Evolutionary conservation across 495 filamentous ascomycete species (phyloP), one percentile per base, ranked within the genome.

Genomic region (Penicillium cataractarum): DNA sequence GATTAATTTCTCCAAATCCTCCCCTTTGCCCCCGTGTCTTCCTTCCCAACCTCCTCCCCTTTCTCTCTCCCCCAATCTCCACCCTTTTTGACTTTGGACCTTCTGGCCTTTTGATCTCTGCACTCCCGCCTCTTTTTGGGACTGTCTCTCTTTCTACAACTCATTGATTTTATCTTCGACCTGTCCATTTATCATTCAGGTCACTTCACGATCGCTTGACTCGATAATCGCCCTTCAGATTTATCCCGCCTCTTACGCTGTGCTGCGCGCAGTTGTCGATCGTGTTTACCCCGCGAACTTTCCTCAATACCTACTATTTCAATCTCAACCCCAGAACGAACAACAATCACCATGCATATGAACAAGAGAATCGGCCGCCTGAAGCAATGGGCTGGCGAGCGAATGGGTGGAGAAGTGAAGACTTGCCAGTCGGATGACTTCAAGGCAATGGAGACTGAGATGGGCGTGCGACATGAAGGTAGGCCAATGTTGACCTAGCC

Each of bases 311-410:
- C 27, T 19, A 12, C 13, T 17, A 32, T 54, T 52, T 6, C 27
- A 4, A 31, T 44, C 35, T 21, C 33, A 31, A 51, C n/a, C 19
- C 31, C 58, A 40, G 12, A 56, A 17, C 13, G 21, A 39, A 15
- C 42, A 31, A 35, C 12, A 7, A 64, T 50, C 75, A 83, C 37
- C 58, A 96, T 97, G 93, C 92, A 93, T 77, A 88, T 97, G 81
- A 94, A 93, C 79, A 94, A 96, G 84, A 97, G 96, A 75, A 86
- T 98, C 72, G 95, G 92, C 77, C 90, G 96, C 62, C 88, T 97
- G 80, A 96, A 95, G 83, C 95, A 99, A 89, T 99, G 94, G 94
- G 92, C 92, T 12, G 92, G 92, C 58, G 95, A 99, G 81, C 89
- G 92, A 78, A 97, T 99, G 92, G 95, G 95, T 67, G 87, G 87